A percentile compares a stretch with the other conserved stretches of the same genome.
These are phyloP conservation scores for Sanguinoderma infundibulare DNA, from an alignment of 1,284 basidiomycete species.

Conservation along the genomic window DNA sequence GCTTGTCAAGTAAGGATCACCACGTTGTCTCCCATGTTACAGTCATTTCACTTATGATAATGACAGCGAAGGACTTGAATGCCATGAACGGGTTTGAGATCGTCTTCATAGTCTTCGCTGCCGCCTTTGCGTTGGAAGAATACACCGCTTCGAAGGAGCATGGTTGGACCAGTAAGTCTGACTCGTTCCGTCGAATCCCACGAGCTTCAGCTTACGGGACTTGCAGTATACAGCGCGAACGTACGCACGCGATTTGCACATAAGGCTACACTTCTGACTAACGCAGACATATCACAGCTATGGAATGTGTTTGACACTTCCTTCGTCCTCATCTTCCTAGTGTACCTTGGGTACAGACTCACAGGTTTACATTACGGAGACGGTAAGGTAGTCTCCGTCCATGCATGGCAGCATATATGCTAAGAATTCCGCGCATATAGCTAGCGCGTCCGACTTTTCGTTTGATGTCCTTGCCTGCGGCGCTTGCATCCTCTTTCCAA, in stretches of 20 bases:
- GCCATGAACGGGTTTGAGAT: constrained; percentile 65
- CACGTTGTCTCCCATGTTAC: background rate
- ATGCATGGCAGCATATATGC: background rate
- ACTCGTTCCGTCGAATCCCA: background rate
- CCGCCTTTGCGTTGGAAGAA: constrained; percentile 81
- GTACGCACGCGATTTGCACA: constrained; percentile 43
- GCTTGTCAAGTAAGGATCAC: constrained; percentile 61
- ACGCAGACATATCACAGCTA: constrained; percentile 47
- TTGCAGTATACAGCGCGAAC: constrained; percentile 80
- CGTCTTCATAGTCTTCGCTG: constrained; percentile 75
- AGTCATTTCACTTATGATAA: background rate
- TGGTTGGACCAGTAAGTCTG: constrained; percentile 79
- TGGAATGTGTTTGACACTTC: constrained; percentile 90
- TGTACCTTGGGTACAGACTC: constrained; percentile 70
- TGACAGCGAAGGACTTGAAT: constrained; percentile 58
- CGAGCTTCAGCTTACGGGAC: background rate
- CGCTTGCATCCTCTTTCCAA: constrained; percentile 87
- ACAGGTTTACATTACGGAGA: constrained; percentile 64
- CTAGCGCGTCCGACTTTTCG: constrained; percentile 64
- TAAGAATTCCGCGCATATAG: constrained; percentile 36
- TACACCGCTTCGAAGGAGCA: constrained; percentile 82
- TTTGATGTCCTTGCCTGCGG: constrained; percentile 87
- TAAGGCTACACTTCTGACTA: background rate
- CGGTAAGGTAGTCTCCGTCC: constrained; percentile 41
- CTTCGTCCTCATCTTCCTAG: constrained; percentile 75